phyloP scores from a whole-genome alignment of 768 basidiomycete species.

The Naganishia vaughanmartiniae region DNA sequence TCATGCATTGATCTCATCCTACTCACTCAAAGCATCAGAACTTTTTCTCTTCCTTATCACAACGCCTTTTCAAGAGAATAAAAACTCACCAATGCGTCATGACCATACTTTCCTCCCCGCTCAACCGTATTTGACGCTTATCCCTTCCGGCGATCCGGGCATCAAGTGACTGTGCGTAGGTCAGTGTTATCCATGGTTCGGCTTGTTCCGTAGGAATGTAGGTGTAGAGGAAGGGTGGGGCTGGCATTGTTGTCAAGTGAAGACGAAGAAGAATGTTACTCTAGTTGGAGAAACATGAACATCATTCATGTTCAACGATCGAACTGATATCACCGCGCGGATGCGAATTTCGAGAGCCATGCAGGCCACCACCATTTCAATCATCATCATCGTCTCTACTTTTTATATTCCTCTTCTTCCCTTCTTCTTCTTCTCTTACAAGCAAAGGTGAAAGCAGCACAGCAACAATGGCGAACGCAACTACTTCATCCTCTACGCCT shows the following conservation, averaged over 20 bases:
- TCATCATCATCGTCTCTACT: neutral
- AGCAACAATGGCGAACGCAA: constrained; percentile 8
- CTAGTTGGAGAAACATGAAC: neutral
- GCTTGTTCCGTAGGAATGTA: neutral
- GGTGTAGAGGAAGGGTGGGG: constrained; percentile 13
- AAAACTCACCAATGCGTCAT: constrained; percentile 85
- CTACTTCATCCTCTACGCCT: neutral
- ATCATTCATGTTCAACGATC: neutral
- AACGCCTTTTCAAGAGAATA: constrained; percentile 68
- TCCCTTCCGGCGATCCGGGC: constrained; percentile 76
- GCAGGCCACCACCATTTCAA: neutral
- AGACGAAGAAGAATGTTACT: neutral
- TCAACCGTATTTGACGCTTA: constrained; percentile 74
- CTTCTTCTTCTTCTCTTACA: neutral
- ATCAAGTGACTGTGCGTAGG: constrained; percentile 59
- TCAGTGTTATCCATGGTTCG: constrained; percentile 52
- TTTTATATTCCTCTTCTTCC: neutral
- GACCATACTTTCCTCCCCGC: constrained; percentile 78
- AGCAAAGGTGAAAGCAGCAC: neutral
- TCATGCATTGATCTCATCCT: constrained; percentile 93
- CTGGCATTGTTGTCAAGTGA: neutral
- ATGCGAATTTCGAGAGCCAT: constrained; percentile 2
- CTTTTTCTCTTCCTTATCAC: neutral
- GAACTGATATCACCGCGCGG: constrained; percentile 2
- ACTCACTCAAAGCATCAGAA: neutral